phyloP scores from a whole-genome alignment of 2,329 filamentous ascomycete genomes.

The Neofusicoccum parvum region DNA sequence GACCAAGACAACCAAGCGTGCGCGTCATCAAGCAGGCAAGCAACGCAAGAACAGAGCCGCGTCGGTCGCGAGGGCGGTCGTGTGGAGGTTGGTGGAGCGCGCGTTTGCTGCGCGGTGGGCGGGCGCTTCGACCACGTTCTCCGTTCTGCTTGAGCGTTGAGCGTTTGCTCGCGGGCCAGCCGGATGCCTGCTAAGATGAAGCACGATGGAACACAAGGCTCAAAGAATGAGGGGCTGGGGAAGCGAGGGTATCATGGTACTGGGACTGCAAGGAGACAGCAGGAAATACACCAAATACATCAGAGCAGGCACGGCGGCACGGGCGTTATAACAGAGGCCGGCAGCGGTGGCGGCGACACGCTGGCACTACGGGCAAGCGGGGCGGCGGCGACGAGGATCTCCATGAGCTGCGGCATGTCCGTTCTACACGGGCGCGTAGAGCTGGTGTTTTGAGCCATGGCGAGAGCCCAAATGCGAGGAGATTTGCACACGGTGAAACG shows the following conservation, averaged over 20 bases:
- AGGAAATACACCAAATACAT: not conserved
- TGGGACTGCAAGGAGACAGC: slow-evolving; percentile 14
- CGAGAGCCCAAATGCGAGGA: not conserved
- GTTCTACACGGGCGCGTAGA: slow-evolving; percentile 18
- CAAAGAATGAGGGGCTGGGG: slow-evolving; percentile 19
- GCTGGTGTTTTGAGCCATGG: slow-evolving; percentile 18
- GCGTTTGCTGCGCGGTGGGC: not conserved
- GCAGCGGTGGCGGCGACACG: not conserved
- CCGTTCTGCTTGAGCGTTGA: not conserved
- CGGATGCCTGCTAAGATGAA: slow-evolving; percentile 13
- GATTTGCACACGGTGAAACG: slow-evolving; percentile 15
- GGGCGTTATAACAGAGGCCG: not conserved
- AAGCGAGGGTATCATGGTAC: slow-evolving; percentile 19
- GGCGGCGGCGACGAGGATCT: not conserved
- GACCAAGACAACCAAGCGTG: not conserved
- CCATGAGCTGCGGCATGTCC: slow-evolving; percentile 7
- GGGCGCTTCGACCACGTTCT: slow-evolving; percentile 3
- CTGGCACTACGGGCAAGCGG: not conserved
- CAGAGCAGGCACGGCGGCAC: slow-evolving; percentile 1
- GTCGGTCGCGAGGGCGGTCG: not conserved
- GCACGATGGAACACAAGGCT: slow-evolving; percentile 10
- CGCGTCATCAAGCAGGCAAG: slow-evolving; percentile 9
- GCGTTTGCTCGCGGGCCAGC: not conserved
- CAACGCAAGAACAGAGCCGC: slow-evolving; percentile 7
- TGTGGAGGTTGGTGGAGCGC: not conserved